Conservation (phyloP, 2,329 filamentous ascomycete genomes). For the Penicillium sp. region DNA sequence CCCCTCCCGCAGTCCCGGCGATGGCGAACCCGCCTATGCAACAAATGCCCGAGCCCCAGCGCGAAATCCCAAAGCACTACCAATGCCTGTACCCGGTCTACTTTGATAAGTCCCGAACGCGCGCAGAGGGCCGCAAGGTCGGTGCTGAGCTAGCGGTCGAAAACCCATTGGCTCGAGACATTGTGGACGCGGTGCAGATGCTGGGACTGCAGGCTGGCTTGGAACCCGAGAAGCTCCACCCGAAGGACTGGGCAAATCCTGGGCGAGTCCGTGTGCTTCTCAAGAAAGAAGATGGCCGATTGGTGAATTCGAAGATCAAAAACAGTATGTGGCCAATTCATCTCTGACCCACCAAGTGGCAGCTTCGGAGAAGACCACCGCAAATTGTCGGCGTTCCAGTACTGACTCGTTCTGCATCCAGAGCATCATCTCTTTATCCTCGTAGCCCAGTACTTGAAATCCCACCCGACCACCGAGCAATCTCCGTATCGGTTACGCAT, state of each 20-base stretch:
- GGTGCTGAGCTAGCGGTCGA: slow-evolving; percentile 66
- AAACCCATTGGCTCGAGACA: slow-evolving; percentile 84
- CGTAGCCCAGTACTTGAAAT: slow-evolving; percentile 70
- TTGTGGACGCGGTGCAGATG: slow-evolving; percentile 76
- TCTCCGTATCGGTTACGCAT: slow-evolving; percentile 70
- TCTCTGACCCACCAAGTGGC: neutral
- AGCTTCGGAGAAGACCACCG: neutral
- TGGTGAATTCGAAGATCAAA: slow-evolving; percentile 54
- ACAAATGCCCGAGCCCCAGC: slow-evolving; percentile 41
- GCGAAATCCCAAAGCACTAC: slow-evolving; percentile 66
- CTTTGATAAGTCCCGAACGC: slow-evolving; percentile 68
- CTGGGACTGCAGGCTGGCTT: slow-evolving; percentile 65
- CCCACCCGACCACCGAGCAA: slow-evolving; percentile 72
- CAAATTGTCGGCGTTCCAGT: too few species aligned
- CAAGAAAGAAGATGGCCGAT: slow-evolving; percentile 53
- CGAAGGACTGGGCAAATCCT: slow-evolving; percentile 96
- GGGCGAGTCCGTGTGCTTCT: slow-evolving; percentile 80
- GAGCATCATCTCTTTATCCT: slow-evolving; percentile 85
- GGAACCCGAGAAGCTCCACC: slow-evolving; percentile 88
- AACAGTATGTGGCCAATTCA: slow-evolving; percentile 54
- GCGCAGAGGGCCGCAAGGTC: slow-evolving; percentile 79
- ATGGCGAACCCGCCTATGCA: slow-evolving; percentile 3
- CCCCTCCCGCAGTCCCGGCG: slow-evolving; percentile 17
- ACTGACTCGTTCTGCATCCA: slow-evolving; percentile 15
- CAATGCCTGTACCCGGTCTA: slow-evolving; percentile 94